Percentiles rank a stretch among this genome's conserved stretches.
These are phyloP conservation scores for Tylopilus sp. DNA, from an alignment of 768 basidiomycete species.

Conservation along the genomic window DNA sequence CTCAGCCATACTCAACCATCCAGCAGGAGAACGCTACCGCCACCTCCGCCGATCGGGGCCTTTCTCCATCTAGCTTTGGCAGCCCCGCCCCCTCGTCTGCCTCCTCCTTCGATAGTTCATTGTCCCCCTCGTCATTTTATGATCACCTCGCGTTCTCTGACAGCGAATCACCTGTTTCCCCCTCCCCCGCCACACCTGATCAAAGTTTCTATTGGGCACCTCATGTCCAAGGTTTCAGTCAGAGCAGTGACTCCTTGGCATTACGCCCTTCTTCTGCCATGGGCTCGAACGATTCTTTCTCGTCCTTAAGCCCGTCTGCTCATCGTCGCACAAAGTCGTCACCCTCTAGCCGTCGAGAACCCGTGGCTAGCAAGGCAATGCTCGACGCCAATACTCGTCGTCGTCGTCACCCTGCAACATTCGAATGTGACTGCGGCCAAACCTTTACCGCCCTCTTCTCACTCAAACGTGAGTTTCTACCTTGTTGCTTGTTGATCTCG, in stretches of 20 bases:
- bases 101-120: slow-evolving; percentile 20
- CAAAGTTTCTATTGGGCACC: slow-evolving; percentile 1
- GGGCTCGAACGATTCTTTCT: not conserved
- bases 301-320: not conserved
- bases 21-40: slow-evolving; percentile 6
- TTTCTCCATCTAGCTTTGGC: slow-evolving; percentile 9
- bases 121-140: slow-evolving; percentile 20
- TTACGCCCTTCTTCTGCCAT: not conserved
- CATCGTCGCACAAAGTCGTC: slow-evolving; percentile 21
- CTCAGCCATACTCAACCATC: slow-evolving; percentile 13
- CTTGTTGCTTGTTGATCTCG: not conserved
- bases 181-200: slow-evolving; percentile 19
- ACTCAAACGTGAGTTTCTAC: slow-evolving; percentile 26
- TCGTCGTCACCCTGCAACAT: slow-evolving; percentile 27
- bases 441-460: slow-evolving; percentile 32
- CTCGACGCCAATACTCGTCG: slow-evolving; percentile 30
- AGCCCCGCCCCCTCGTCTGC: slow-evolving; percentile 26
- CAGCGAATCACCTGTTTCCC: slow-evolving; percentile 15
- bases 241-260: slow-evolving; percentile 9
- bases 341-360: slow-evolving; percentile 6
- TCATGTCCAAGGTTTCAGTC: not conserved
- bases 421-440: slow-evolving; percentile 21
- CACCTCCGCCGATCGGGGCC: not conserved
- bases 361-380: slow-evolving; percentile 33
- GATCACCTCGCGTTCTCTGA: slow-evolving; percentile 18